Conservation (phyloP, 805 yeast genomes). For the Sugiyamaella lignohabitans region DNA sequence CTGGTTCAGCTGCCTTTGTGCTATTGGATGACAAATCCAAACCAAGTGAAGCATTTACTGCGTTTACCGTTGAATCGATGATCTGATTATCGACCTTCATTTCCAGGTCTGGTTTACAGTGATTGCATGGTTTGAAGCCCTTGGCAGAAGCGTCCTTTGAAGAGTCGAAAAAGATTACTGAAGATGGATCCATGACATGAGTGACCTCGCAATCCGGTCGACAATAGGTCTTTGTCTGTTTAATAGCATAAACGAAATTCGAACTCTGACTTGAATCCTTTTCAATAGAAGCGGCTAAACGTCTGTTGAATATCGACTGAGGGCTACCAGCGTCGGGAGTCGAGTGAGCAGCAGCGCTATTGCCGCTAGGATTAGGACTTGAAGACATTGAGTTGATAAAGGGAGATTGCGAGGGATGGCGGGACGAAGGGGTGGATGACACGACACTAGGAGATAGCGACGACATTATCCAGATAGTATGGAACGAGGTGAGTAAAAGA, state of each 20-base stretch:
- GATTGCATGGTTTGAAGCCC: constrained; percentile 47
- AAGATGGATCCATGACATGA: constrained; percentile 35
- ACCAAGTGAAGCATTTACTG: constrained; percentile 53
- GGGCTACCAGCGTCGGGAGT: too few relatives aligned
- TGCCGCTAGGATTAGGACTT: too few relatives aligned
- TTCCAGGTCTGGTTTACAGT: constrained; percentile 46
- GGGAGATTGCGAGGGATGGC: too few relatives aligned
- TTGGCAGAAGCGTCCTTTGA: constrained; percentile 37
- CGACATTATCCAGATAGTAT: too few relatives aligned
- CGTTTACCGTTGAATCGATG: constrained; percentile 45
- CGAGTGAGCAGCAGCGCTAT: too few relatives aligned
- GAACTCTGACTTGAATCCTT: constrained; percentile 53
- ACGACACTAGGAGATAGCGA: too few relatives aligned
- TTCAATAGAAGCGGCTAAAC: constrained; percentile 13
- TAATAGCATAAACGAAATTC: constrained; percentile 43
- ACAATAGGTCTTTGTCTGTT: constrained; percentile 39
- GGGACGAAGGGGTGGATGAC: too few relatives aligned
- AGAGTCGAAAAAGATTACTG: constrained; percentile 38
- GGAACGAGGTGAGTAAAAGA: too few relatives aligned
- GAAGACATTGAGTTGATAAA: too few relatives aligned
- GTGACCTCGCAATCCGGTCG: constrained; percentile 52
- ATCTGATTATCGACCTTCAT: constrained; percentile 16
- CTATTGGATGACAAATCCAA: constrained; percentile 43
- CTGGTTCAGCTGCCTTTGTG: too few relatives aligned
- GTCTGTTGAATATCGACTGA: too few relatives aligned